phyloP scores from a whole-genome alignment of 805 yeast species.

The Candida bentonensis region DNA sequence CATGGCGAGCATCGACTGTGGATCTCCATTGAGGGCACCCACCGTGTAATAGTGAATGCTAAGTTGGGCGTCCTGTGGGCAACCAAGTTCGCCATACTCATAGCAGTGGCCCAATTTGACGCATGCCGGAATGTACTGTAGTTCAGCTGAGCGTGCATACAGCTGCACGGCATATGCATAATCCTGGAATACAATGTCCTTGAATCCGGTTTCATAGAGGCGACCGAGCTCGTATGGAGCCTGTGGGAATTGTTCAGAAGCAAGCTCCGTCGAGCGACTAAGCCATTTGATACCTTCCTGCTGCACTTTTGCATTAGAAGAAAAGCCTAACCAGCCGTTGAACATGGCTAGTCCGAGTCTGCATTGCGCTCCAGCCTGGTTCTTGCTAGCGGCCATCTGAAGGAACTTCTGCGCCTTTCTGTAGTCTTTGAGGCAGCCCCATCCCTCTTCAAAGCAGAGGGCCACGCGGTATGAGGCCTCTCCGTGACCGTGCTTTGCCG shows the following conservation, averaged over 20 bases:
- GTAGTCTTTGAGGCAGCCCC: slow-evolving; percentile 83
- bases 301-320: slow-evolving; percentile 49
- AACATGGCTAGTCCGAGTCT: slow-evolving; percentile 80
- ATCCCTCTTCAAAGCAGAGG: slow-evolving; percentile 82
- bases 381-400: slow-evolving; percentile 75
- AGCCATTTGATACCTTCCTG: slow-evolving; percentile 89
- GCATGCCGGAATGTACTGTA: slow-evolving; percentile 74
- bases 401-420: slow-evolving; percentile 72
- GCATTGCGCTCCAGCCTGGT: slow-evolving; percentile 95
- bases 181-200: slow-evolving; percentile 79
- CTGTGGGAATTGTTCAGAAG: slow-evolving; percentile 74
- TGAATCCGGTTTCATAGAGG: slow-evolving; percentile 70
- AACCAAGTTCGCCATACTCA: slow-evolving; percentile 58
- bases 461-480: slow-evolving; percentile 89
- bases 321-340: slow-evolving; percentile 71
- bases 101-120: slow-evolving; percentile 69
- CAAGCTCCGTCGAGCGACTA: slow-evolving; percentile 69
- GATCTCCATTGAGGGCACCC: slow-evolving; percentile 80
- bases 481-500: slow-evolving; percentile 87
- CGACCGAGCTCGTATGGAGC: slow-evolving; percentile 89
- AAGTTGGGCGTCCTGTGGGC: slow-evolving; percentile 63
- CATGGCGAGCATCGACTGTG: slow-evolving; percentile 79
- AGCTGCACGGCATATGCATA: slow-evolving; percentile 71
- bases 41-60: slow-evolving; percentile 87
- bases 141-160: slow-evolving; percentile 75